Base-by-base conservation (phyloP, 306 rosid species). In the Fragaria ananassa region DNA sequence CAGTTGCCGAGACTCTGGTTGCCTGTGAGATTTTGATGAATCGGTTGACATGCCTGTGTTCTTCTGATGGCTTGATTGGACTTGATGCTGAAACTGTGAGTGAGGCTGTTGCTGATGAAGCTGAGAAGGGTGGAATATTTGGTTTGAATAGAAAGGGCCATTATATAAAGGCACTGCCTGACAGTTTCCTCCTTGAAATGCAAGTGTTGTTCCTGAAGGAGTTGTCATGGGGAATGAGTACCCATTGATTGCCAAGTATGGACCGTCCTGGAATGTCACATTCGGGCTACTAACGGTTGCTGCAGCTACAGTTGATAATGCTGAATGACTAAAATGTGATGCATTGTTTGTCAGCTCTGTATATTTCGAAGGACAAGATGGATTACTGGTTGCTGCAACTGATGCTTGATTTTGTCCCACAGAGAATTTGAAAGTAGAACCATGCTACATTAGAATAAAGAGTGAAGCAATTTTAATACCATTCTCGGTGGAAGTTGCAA, bases 201-300 rank as follows among this genome's bases (percentile, higher is more conserved):
- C 72, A 27, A 88, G 63, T 46, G 81, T 70, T 74, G 87, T 79
- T 82, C 91, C 92, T 6, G 72, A 37, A 74, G 92, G 86, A 25
- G 87, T 68, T 49, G 92, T 82, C 78, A 86, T 79, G 19, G 94
- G 83, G 72, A 79, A 85, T 17, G 91, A 80, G 68, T 86, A 88
- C 47, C 86, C 90, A 61, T 83, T 89, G 75, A 83, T 57, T 62
- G 90, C 83, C 77, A 85, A 65, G 78, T 84, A 84, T 1, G 87
- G 89, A 71, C 82, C 81, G 64, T 89, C 90, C 57, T 61, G 83
- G 76, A 81, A 75, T 44, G 87, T 68, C 76, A 79, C 61, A 74
- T 76, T 80, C 42, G 89, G 87, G 79, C 80, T 77, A 82, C 70
- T 79, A 76, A 77, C 85, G 81, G 81, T 81, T 78, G 83, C 65